Base-by-base conservation (phyloP, 2,329 filamentous ascomycete species). In the Penicillium sp. region DNA sequence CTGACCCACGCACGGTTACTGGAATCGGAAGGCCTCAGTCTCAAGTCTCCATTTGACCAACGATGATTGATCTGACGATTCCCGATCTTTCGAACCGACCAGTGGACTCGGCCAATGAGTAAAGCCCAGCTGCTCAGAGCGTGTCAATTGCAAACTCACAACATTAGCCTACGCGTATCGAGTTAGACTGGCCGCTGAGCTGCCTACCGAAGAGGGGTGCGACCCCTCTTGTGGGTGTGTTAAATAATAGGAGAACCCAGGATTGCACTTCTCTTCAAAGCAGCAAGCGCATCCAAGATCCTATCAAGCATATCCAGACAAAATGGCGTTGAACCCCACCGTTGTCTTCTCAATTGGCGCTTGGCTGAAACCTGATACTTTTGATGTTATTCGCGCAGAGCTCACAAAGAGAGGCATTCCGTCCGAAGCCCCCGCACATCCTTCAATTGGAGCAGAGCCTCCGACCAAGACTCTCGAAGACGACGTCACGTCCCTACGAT, bases 311-410 rank as follows among this genome's bases (percentile, higher is more conserved):
- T n/a, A 23, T 26, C 19, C 19, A 45, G 15, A 29, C 11, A 48
- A 53, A 13, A 59, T 59, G 56, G 19, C 56, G 19, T n/a, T 49
- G 55, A 66, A 65, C 48, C 67, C 69, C 13, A 70, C 65, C 5
- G 69, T 81, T 19, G 69, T 82, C 17, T 74, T 81, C 53, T 73
- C 74, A 11, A 76, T 77, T 0, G 80, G 79, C 15, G 79, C 78
- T 15, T 81, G 78, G 77, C 69, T 79, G 55, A 65, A 64, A 1
- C 71, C 78, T 3, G 58, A 61, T 29, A 66, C 70, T 58, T 81
- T 73, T 55, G 64, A 73, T 31, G 60, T 64, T 2, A 65, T 78
- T 2, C 71, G 71, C 11, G 61, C 70, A 15, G 68, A 65, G 8
- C 76, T 81, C 6, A 57, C 71, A 8, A 56, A 48, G 3, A 67